Conservation (phyloP, 768 basidiomycete species). For the Tremella fuciformis region DNA sequence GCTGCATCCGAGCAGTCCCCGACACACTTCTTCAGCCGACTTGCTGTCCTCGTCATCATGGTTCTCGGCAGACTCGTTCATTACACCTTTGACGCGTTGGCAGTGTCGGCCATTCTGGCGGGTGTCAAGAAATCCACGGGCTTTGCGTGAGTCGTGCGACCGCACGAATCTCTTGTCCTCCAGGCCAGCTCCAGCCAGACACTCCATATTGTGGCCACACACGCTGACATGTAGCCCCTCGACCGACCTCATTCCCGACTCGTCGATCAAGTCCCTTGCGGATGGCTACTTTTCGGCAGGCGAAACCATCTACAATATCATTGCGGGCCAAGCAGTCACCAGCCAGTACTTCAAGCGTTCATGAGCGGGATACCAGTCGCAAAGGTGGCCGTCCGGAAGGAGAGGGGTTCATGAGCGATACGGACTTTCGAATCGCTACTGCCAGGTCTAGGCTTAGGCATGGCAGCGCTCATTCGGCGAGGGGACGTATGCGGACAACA, state of each 20-base stretch:
- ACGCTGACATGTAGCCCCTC: conserved; percentile 59
- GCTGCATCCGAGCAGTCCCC: background rate
- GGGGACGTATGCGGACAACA: too few species aligned
- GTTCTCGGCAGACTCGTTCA: conserved; percentile 72
- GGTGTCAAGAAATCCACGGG: conserved; percentile 88
- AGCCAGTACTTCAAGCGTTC: conserved; percentile 64
- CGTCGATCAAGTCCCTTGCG: conserved; percentile 69
- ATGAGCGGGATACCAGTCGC: conserved; percentile 8
- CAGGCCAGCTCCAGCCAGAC: too few species aligned
- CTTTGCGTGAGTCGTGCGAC: conserved; percentile 66
- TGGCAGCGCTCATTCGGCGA: too few species aligned
- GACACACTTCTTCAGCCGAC: background rate
- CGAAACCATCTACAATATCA: conserved; percentile 81
- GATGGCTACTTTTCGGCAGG: conserved; percentile 82
- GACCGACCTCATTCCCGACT: conserved; percentile 68
- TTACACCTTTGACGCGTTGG: conserved; percentile 76
- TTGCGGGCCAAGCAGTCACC: conserved; percentile 80
- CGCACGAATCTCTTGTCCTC: background rate
- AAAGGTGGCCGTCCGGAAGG: too few species aligned
- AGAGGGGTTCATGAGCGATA: background rate
- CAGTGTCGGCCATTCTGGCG: conserved; percentile 83
- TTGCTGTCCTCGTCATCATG: conserved; percentile 31
- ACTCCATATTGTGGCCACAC: conserved; percentile 54
- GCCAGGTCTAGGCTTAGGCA: background rate
- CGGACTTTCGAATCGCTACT: background rate